Base-by-base conservation (phyloP, 352 stramenopile genomes). In the Elongisporangium anandrum region DNA sequence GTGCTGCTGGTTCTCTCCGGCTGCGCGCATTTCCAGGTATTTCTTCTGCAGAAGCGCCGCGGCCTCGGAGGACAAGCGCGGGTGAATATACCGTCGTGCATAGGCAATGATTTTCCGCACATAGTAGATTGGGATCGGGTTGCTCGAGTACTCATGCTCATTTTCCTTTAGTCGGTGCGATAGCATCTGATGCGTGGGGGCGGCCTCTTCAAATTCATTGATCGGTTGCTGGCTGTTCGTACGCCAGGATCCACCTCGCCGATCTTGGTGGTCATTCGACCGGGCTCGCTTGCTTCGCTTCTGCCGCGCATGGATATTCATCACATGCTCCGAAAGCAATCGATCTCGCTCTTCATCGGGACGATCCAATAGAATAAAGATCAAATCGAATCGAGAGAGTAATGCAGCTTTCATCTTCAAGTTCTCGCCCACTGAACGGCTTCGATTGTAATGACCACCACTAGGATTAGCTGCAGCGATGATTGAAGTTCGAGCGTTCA, bases 61-160 rank as follows among this genome's bases (percentile, higher is more conserved):
- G 4, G 81, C 81, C 17, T 85, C 79, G 2, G 60, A 59, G 7
- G 79, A 87, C 24, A 96, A 61, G 23, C 90, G 84, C 5, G 97
- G 97, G 60, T 96, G 87, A 50, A 97, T 97, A 70, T 98, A 98
- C 17, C 96, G 87, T 50, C 92, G 75, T n/a, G 94, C 95, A 69
- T 99, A 99, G 0, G 97, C 87, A 62, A 99, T 97, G 70, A 99
- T 99, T 66, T 99, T 98, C 56, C 96, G 86, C 41, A 99, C 70
- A 26, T 98, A 87, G 60, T 87, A 86, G 2, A 85, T 66, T 21
- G 80, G 75, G 56, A 90, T 90, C 20, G 76, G 65, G 7, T 69
- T 60, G 61, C 73, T 73, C 20, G 63, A 79, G 54, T 73, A 80
- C 58, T 81, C 66, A 21, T 69, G 52, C 19, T 71, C 78, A 29